phyloP scores from a whole-genome alignment of 1,139 yeast species.

The Debaryomyces fabryi region DNA sequence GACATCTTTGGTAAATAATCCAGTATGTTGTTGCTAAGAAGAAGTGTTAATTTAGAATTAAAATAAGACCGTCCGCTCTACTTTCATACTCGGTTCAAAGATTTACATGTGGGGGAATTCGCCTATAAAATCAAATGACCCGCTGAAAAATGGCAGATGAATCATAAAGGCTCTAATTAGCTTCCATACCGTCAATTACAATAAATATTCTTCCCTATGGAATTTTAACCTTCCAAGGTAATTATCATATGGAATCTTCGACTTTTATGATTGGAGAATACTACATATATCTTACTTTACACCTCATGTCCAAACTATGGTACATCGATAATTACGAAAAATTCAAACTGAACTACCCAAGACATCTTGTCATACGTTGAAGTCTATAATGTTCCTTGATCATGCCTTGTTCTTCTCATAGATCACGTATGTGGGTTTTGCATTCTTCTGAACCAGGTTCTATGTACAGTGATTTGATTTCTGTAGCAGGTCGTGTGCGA shows the following conservation, averaged over 20 bases:
- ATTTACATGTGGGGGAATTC: slow-evolving; percentile 4
- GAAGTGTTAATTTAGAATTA: background rate
- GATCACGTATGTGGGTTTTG: background rate
- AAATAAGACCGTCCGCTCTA: background rate
- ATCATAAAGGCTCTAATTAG: background rate
- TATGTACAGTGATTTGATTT: background rate
- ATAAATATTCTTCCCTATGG: background rate
- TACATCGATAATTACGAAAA: too few species aligned
- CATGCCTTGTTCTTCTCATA: too few species aligned
- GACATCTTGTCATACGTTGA: too few species aligned
- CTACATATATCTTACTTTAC: background rate
- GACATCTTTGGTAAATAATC: slow-evolving; percentile 1
- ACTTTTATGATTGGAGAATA: background rate
- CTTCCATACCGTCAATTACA: background rate
- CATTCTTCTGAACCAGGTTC: background rate
- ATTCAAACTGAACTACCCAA: too few species aligned
- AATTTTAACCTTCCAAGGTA: background rate
- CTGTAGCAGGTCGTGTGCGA: background rate
- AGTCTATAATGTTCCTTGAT: too few species aligned
- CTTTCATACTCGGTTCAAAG: slow-evolving; percentile 4
- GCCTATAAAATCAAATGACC: background rate
- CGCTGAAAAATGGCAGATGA: slow-evolving; percentile 6
- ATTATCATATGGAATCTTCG: background rate
- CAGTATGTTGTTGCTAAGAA: background rate
- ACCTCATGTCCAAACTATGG: background rate